Percentiles rank a stretch among this genome's conserved stretches.
These are phyloP conservation scores for Trametes villosa DNA, from an alignment of 768 basidiomycete species.

Conservation along the genomic window DNA sequence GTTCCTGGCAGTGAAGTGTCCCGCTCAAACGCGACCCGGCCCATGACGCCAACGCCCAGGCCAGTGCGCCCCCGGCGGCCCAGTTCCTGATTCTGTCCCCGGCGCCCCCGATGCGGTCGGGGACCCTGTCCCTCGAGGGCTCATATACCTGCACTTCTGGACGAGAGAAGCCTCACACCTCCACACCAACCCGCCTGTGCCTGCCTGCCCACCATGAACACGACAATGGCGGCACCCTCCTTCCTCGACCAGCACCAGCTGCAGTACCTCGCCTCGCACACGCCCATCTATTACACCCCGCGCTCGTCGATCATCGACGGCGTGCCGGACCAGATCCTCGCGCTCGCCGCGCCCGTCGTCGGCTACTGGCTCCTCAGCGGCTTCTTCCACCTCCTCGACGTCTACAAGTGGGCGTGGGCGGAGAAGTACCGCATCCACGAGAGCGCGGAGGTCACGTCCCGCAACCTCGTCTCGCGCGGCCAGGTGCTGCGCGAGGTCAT, in stretches of 20 bases:
- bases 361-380: slow-evolving; percentile 86
- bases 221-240: slow-evolving; percentile 9
- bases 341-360: slow-evolving; percentile 73
- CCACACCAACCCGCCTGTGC: no score
- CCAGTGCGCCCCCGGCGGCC: no score
- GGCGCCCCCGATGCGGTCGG: no score
- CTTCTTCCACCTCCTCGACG: slow-evolving; percentile 83
- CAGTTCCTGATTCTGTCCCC: no score
- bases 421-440: slow-evolving; percentile 89
- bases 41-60: no score
- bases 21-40: no score
- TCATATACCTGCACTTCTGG: no score
- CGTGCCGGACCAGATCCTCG: slow-evolving; percentile 71
- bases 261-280: slow-evolving; percentile 23
- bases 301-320: slow-evolving; percentile 15
- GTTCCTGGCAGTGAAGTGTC: no score
- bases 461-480: slow-evolving; percentile 72
- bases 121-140: no score
- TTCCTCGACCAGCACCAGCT: slow-evolving; percentile 26
- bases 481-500: slow-evolving; percentile 83
- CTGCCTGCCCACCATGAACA: slow-evolving; percentile 23
- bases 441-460: slow-evolving; percentile 70
- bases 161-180: no score
- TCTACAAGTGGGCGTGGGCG: slow-evolving; percentile 71
- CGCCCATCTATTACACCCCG: slow-evolving; percentile 31